These are phyloP conservation scores for Cenchrus fungigraminus DNA, from an alignment of 176 grass and related monocot genomes.

Conservation along the genomic window DNA sequence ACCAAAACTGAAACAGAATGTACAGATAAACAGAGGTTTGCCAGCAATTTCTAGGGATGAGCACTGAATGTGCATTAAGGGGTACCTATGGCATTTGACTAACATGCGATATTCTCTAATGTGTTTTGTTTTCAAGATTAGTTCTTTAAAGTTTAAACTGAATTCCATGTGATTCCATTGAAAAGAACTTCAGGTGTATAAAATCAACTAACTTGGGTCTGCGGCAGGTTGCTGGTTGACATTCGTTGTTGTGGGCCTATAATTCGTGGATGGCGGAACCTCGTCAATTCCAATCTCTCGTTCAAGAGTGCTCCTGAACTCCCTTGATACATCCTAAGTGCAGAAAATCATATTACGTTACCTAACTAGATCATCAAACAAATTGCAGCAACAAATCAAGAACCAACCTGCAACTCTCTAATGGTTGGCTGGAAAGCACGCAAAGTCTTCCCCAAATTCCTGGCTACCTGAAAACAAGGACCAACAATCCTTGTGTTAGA, in stretches of 20 bases:
- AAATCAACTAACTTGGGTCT: slow-evolving; percentile 64
- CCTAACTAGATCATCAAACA: not conserved
- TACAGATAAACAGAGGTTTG: not conserved
- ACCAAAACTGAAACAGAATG: not conserved
- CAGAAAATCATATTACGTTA: slow-evolving; percentile 32
- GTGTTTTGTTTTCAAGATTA: not conserved
- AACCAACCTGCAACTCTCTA: slow-evolving; percentile 86
- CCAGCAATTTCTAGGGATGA: slow-evolving; percentile 8
- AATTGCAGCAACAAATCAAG: slow-evolving; percentile 20
- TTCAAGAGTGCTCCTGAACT: slow-evolving; percentile 96
- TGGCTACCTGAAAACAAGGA: slow-evolving; percentile 69
- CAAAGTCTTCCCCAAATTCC: slow-evolving; percentile 90
- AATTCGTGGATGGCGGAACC: slow-evolving; percentile 55
- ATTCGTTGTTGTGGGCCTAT: slow-evolving; percentile 51
- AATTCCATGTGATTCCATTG: not conserved
- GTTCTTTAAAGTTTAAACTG: slow-evolving; percentile 20
- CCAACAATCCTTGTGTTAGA: not conserved
- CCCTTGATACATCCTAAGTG: slow-evolving; percentile 87
- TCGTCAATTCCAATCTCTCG: slow-evolving; percentile 96
- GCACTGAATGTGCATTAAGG: slow-evolving; percentile 5
- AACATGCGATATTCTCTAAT: slow-evolving; percentile 21
- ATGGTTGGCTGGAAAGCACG: slow-evolving; percentile 96
- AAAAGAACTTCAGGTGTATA: slow-evolving; percentile 23
- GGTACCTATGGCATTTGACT: slow-evolving; percentile 6
- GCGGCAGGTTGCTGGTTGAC: slow-evolving; percentile 53